A percentile compares a stretch with the other conserved stretches of the same genome.
phyloP scores from a whole-genome alignment of 2,329 filamentous ascomycete genomes.

The Scedosporium boydii region DNA sequence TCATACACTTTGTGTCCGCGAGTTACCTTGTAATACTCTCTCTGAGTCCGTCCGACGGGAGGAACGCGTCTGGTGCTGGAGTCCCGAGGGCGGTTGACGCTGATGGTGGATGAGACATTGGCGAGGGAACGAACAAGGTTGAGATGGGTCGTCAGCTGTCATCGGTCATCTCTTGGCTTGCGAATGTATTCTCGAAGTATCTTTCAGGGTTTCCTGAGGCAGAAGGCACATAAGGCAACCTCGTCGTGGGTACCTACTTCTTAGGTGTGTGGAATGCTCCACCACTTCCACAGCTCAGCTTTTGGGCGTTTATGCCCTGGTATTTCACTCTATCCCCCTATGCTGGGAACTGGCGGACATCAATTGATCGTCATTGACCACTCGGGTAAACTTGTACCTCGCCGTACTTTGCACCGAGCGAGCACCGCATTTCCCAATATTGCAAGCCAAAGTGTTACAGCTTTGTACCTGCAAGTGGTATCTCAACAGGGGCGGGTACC shows the following conservation, averaged over 20 bases:
- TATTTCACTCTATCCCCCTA: neutral
- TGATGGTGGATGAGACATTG: slow-evolving; percentile 3
- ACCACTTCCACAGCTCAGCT: neutral
- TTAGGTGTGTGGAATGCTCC: too few species aligned
- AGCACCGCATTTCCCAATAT: too few species aligned
- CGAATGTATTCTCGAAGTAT: neutral
- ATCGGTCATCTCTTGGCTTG: neutral
- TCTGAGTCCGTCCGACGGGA: too few species aligned
- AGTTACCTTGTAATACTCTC: too few species aligned
- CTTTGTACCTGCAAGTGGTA: too few species aligned
- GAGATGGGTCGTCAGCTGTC: neutral
- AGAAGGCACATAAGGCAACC: neutral
- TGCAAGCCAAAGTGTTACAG: too few species aligned
- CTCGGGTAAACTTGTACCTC: too few species aligned
- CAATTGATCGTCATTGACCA: too few species aligned
- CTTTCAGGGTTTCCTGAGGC: neutral
- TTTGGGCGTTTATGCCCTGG: neutral
- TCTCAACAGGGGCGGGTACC: too few species aligned
- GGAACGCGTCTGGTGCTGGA: neutral
- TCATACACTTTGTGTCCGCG: neutral
- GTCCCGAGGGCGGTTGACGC: slow-evolving; percentile 4
- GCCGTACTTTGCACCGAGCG: too few species aligned
- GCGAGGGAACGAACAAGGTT: neutral
- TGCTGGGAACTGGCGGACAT: too few species aligned
- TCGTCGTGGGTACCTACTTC: neutral